These are phyloP conservation scores for Beta lomatogona DNA, from an alignment of 179 eudicot species.

Conservation along the genomic window DNA sequence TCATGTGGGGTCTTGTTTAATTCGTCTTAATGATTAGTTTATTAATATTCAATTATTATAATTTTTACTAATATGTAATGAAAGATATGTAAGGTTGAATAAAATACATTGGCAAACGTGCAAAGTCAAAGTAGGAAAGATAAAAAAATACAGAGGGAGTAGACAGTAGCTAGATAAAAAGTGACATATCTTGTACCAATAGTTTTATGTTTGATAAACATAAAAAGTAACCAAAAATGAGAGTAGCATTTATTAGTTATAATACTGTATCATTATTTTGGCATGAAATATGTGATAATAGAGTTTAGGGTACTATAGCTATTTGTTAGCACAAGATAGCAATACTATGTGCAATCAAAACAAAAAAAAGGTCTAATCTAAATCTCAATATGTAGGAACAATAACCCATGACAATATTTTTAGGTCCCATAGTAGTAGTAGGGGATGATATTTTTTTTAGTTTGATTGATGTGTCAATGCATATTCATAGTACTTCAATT, in stretches of 20 bases:
- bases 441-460: no score
- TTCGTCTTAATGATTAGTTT: no score
- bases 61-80: no score
- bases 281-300: not conserved
- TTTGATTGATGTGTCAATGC: not conserved
- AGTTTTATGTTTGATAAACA: not conserved
- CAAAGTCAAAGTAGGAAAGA: no score
- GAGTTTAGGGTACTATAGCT: not conserved
- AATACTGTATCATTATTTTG: not conserved
- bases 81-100: no score
- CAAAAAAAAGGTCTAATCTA: conserved; percentile 7
- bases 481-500: no score
- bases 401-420: not conserved
- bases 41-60: no score
- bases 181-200: not conserved
- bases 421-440: not conserved
- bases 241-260: not conserved
- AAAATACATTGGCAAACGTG: no score
- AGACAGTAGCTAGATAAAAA: not conserved
- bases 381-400: not conserved
- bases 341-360: conserved; percentile 1
- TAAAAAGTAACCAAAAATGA: not conserved
- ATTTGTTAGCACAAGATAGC: not conserved
- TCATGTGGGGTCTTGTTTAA: no score
- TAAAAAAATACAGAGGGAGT: no score